A percentile compares a stretch with the other conserved stretches of the same genome.
phyloP scores from a whole-genome alignment of 108 stramenopile genomes.

The Aurantiochytrium sp. region DNA sequence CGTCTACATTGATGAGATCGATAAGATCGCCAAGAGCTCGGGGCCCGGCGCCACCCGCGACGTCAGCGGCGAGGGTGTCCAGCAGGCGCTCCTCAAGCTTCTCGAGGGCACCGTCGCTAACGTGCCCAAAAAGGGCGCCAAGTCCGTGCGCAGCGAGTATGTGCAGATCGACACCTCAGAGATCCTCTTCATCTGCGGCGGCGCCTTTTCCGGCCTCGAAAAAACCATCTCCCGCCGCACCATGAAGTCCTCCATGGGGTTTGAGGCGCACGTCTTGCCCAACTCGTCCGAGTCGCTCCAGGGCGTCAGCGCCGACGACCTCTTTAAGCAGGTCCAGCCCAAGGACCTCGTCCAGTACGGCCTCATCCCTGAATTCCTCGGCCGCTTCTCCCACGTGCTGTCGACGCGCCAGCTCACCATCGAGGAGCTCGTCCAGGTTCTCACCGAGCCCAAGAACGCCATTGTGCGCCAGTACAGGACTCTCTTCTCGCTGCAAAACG shows the following conservation, averaged over 20 bases:
- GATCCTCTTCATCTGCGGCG: constrained; percentile 95
- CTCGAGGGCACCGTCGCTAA: constrained; percentile 96
- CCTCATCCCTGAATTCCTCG: constrained; percentile 95
- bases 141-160: constrained; percentile 88
- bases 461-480: constrained; percentile 90
- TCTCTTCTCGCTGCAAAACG: constrained; percentile 87
- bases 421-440: constrained; percentile 81
- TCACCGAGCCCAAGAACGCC: constrained; percentile 90
- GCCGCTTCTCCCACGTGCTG: constrained; percentile 90
- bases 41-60: constrained; percentile 69
- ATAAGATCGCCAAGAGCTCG: constrained; percentile 33
- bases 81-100: constrained; percentile 95
- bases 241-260: constrained; percentile 86
- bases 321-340: constrained; percentile 81
- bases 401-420: constrained; percentile 84
- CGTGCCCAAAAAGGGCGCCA: constrained; percentile 87
- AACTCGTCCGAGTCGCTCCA: constrained; percentile 77
- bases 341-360: constrained; percentile 87
- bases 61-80: constrained; percentile 92
- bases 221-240: constrained; percentile 80
- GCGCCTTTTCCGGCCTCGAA: constrained; percentile 93
- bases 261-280: constrained; percentile 89
- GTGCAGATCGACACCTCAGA: constrained; percentile 93
- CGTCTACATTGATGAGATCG: constrained; percentile 59
- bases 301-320: constrained; percentile 57